Evolutionary conservation across 2,329 filamentous ascomycete species (phyloP).

Genomic region (Penicillium sp.): DNA sequence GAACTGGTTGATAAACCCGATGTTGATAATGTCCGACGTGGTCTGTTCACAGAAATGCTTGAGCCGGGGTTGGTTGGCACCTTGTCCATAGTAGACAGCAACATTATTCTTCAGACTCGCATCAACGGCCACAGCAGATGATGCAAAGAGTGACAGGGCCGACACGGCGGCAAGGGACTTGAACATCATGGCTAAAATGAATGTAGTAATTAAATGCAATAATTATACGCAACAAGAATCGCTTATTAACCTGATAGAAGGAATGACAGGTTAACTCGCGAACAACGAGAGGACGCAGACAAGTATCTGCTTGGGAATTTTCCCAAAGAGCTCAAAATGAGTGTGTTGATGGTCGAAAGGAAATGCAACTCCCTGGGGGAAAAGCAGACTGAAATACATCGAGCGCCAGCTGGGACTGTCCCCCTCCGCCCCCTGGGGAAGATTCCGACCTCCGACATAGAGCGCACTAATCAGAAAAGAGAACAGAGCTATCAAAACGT

Average conservation of each 20-base stretch:
- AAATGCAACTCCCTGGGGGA: conserved; percentile 4
- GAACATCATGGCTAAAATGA: conserved; percentile 33
- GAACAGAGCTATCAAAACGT: neutral
- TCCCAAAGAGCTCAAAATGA: conserved; percentile 13
- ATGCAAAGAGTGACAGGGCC: conserved; percentile 26
- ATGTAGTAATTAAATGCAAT: conserved; percentile 16
- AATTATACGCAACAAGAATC: conserved; percentile 28
- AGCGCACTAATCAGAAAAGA: conserved; percentile 5
- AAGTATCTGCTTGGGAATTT: conserved; percentile 28
- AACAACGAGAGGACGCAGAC: conserved; percentile 52
- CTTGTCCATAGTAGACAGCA: conserved; percentile 50
- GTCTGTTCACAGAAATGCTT: conserved; percentile 45
- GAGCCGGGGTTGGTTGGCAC: conserved; percentile 41
- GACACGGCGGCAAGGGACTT: conserved; percentile 30
- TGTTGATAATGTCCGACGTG: conserved; percentile 48
- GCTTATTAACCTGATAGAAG: conserved; percentile 22
- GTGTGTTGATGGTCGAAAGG: conserved; percentile 7
- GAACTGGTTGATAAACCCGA: conserved; percentile 50
- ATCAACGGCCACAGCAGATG: conserved; percentile 36
- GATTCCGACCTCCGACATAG: conserved; percentile 5
- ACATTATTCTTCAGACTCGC: conserved; percentile 40
- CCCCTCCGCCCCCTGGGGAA: conserved; percentile 1
- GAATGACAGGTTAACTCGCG: conserved; percentile 27
- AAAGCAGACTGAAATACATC: conserved; percentile 6
- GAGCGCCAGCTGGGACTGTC: neutral